Evolutionary conservation across 202 grass and related monocot genomes (phyloP), one percentile per base, ranked within the genome.

Genomic region (Zizania palustris): DNA sequence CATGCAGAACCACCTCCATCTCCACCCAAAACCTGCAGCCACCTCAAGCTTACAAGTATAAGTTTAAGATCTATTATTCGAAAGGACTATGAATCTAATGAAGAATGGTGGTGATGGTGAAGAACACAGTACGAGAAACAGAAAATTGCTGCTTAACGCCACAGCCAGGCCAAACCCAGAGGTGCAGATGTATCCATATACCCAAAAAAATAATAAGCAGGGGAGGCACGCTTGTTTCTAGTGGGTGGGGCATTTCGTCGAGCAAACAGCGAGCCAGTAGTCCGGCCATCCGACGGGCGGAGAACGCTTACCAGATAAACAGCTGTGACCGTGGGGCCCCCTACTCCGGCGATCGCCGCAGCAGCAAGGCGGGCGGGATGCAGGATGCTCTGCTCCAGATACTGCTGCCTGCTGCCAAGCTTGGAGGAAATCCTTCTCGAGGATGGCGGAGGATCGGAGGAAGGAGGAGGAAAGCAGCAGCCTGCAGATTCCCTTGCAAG

Each of bases 1-100:
- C 83, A 34, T 68, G 74, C 65, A 99, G 53, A 66, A 84, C 63
- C 19, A 66, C 88, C 33, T 80, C 80, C 87, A 92, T 84, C 67
- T 63, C 67, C 67, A 37, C 66, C 67, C 12, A n/a, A 34, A 69
- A 62, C 14, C 76, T 76, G 58, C 80, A 58, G 56, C 1, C 6
- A 11, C n/a, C 5, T 60, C 50, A 44, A 6, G 22, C 5, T 60
- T 16, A 55, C 54, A 69, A 5, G 9, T 7, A 38, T 5, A 28
- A 50, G 54, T 39, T 51, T 5, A 53, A 60, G 12, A 11, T 55
- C n/a, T 55, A 55, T 54, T 55, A 55, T 19, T 55, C 51, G 19
- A 55, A n/a, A 62, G 38, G 63, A 8, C 4, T 5, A 37, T 1
- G 28, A 49, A 62, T 38, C 72, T 1, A 53, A 42, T 5, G 2